Base-by-base conservation (phyloP, 2,329 filamentous ascomycete species). In the Plectosphaerella plurivora region DNA sequence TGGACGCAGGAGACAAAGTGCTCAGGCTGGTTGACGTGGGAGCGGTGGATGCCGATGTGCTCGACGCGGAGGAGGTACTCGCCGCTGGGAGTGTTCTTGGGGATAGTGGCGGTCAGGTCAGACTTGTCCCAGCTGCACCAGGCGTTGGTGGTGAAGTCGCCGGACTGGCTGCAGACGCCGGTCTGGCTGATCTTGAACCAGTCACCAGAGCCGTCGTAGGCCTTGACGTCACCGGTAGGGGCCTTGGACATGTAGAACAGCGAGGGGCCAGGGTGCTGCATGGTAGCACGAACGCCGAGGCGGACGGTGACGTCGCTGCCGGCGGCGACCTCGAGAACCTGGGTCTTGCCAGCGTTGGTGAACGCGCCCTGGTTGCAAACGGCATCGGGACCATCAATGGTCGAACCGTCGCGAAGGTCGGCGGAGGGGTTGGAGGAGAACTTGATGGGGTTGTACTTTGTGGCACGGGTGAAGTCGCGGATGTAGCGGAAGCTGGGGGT, bases 61-160 rank as follows among this genome's bases (percentile, higher is more conserved):
- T 77, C 73, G 48, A 71, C 66, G 18, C 73, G 61, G 35, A 77
- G 59, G 18, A 77, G 65, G 58, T 76, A 77, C 51, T 77, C 68
- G 47, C 73, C 73, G 33, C 68, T 65, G 12, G 70, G 66, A 15
- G 71, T 61, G 53, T 50, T 68, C 50, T 64, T 64, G 50, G 73
- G 73, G 24, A 75, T 64, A 8, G 64, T 71, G 65, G 73, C 75
- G 52, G 71, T 71, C 51, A 75, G 68, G 14, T 63, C 61, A 56
- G 70, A 66, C 57, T 71, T 69, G 51, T 69, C 65, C 63, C 69
- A 73, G 51, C 54, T 66, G 46, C 63, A 59, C 62, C 63, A 66
- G 53, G 59, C 46, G 41, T 54, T 52, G 37, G 37, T 61, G 36
- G 57, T 60, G 14, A 61, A 58, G 51, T 53, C 61, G 47, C 65